phyloP scores from a whole-genome alignment of 225 moss, liverwort and hornwort genomes.

The Physcomitrium patens region DNA sequence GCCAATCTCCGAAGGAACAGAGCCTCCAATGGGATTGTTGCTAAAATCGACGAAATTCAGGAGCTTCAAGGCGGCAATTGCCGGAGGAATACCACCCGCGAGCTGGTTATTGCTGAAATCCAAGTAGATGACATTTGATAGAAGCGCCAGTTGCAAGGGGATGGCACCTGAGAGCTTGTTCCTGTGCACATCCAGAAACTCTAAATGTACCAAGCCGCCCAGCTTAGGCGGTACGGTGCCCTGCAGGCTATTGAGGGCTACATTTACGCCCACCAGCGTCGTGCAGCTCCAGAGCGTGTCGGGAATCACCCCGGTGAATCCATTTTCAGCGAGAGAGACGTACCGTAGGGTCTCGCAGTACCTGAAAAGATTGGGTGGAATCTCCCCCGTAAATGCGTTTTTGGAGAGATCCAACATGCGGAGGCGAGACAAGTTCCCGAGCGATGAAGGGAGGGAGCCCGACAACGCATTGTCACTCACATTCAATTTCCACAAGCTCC shows the following conservation, averaged over 20 bases:
- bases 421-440: constrained; percentile 54
- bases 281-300: constrained; percentile 53
- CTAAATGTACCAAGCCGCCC: constrained; percentile 33
- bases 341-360: constrained; percentile 55
- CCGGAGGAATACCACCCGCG: constrained; percentile 21
- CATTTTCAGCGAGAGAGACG: constrained; percentile 64
- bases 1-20: constrained; percentile 49
- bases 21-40: constrained; percentile 43
- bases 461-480: constrained; percentile 71
- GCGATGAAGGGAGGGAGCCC: constrained; percentile 54
- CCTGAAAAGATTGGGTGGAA: constrained; percentile 62
- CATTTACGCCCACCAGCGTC: constrained; percentile 42
- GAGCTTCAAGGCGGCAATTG: constrained; percentile 7
- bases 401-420: constrained; percentile 65
- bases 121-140: constrained; percentile 40
- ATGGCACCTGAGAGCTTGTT: constrained; percentile 46
- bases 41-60: constrained; percentile 29
- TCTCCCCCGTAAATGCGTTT: constrained; percentile 55
- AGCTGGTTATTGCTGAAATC: constrained; percentile 32
- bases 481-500: constrained; percentile 69
- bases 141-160: constrained; percentile 34
- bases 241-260: constrained; percentile 48
- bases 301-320: constrained; percentile 66
- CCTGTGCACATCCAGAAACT: constrained; percentile 40
- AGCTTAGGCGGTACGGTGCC: constrained; percentile 40